Percentiles rank a stretch among this genome's conserved stretches.
Evolutionary conservation across 169 alveolate genomes (phyloP).

Genomic region (Toxoplasma gondii): DNA sequence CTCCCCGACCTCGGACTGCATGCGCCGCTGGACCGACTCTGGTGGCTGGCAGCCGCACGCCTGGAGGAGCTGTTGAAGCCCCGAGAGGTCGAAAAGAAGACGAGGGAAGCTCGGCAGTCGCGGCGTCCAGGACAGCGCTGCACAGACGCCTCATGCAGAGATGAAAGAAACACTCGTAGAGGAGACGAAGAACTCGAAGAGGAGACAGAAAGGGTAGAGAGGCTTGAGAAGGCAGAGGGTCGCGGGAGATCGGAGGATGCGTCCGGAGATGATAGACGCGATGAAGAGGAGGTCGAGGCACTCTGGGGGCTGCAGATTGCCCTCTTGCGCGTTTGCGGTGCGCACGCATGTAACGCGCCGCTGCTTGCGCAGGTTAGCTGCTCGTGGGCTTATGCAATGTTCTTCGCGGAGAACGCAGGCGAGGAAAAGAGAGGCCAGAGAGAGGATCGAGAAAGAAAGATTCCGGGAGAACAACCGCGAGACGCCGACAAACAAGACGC

Average conservation of each 20-base stretch:
- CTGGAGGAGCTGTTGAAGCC: neutral
- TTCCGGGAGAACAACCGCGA: too few species aligned
- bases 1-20: neutral
- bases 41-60: neutral
- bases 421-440: too few species aligned
- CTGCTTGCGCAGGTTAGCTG: neutral
- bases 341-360: slow-evolving; percentile 5
- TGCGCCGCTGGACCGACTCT: neutral
- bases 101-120: neutral
- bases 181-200: neutral
- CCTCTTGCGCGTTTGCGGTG: neutral
- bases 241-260: too few species aligned
- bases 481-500: too few species aligned
- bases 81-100: neutral
- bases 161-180: too few species aligned
- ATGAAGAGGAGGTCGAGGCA: too few species aligned
- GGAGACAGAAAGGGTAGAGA: neutral
- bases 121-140: too few species aligned
- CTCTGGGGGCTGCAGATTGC: neutral
- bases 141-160: too few species aligned
- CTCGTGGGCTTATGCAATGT: too few species aligned
- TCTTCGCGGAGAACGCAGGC: too few species aligned
- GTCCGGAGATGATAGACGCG: too few species aligned
- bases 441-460: too few species aligned
- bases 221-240: neutral